A percentile compares a stretch with the other conserved stretches of the same genome.
These are phyloP conservation scores for Syncephalastrum contaminatum DNA, from an alignment of 371 early-diverging fungal genomes.

Conservation along the genomic window DNA sequence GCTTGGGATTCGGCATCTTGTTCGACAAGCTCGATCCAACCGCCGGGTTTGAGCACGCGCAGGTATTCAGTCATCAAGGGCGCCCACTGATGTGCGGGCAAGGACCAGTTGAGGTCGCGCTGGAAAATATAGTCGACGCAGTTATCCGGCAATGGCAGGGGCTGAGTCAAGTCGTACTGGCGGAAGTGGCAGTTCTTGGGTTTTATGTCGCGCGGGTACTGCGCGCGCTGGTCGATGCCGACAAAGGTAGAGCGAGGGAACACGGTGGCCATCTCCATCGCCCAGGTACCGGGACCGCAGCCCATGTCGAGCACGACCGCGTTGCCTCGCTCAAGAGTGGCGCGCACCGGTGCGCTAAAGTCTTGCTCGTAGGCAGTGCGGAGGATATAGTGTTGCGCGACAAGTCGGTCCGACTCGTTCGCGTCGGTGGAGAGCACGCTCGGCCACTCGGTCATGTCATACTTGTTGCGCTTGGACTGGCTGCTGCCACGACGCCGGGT, in stretches of 20 bases:
- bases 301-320: slow-evolving; percentile 44
- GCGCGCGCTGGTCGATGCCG: slow-evolving; percentile 31
- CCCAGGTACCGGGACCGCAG: slow-evolving; percentile 49
- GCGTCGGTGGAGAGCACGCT: slow-evolving; percentile 31
- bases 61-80: slow-evolving; percentile 35
- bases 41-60: slow-evolving; percentile 44
- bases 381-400: slow-evolving; percentile 47
- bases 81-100: slow-evolving; percentile 30
- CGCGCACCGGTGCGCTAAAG: slow-evolving; percentile 32
- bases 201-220: slow-evolving; percentile 41
- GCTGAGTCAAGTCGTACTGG: slow-evolving; percentile 22
- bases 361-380: slow-evolving; percentile 46
- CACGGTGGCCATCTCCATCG: slow-evolving; percentile 45
- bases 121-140: slow-evolving; percentile 48
- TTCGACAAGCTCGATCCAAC: slow-evolving; percentile 49
- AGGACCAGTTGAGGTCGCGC: slow-evolving; percentile 41
- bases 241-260: slow-evolving; percentile 43
- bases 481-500: slow-evolving; percentile 4
- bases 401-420: slow-evolving; percentile 45
- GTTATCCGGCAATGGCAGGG: slow-evolving; percentile 45
- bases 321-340: slow-evolving; percentile 30
- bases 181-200: slow-evolving; percentile 48
- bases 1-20: slow-evolving; percentile 44
- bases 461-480: slow-evolving; percentile 11
- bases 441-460: slow-evolving; percentile 24